Evolutionary conservation across 345 rosid species (phyloP), one percentile per base, ranked within the genome.

Genomic region (Pugionium cornutum): DNA sequence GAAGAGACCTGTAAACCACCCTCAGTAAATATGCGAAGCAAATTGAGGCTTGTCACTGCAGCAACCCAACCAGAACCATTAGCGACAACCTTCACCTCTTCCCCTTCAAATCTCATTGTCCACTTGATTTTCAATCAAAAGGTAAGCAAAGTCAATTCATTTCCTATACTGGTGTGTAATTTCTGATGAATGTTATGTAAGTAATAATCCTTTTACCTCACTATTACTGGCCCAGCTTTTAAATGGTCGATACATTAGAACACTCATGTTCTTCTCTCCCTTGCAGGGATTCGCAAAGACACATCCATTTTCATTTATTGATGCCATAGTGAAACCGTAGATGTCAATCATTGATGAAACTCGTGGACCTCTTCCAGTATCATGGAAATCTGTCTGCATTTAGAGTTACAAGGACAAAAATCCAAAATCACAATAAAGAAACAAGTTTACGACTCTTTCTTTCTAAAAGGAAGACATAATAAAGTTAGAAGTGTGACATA

Each of bases 21-120:
- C 77, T 85, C 90, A 4, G 83, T 85, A 65, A 83, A 94, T 71
- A 90, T 85, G 64, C 87, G 95, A 66, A 90, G 90, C 72, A 86
- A 82, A 78, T 90, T 90, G 50, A 86, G 91, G 80, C 88, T 94
- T 18, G 99, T 90, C 70, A 86, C 63, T 62, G 95, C 99, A 82
- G 99, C 95, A 64, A 90, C 91, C 97, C 97, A 94, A 74, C 80
- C 78, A 69, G 76, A 73, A 37, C 99, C 99, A 45, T 88, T 82
- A 31, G 96, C 88, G 9, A 94, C 96, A 58, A 78, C 92, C 76
- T 86, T 86, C 75, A 94, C 97, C 78, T 90, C 97, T 84, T 94
- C 99, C 37, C 87, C 95, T 82, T 85, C 99, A 76, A 94, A 87
- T 50, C 96, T 86, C 99, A 90, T 88, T 52, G 96, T 90, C 99